Percentiles rank a stretch among this genome's conserved stretches.
Evolutionary conservation across 257 asterid genomes (phyloP).

Genomic region (Solanum bukasovii): DNA sequence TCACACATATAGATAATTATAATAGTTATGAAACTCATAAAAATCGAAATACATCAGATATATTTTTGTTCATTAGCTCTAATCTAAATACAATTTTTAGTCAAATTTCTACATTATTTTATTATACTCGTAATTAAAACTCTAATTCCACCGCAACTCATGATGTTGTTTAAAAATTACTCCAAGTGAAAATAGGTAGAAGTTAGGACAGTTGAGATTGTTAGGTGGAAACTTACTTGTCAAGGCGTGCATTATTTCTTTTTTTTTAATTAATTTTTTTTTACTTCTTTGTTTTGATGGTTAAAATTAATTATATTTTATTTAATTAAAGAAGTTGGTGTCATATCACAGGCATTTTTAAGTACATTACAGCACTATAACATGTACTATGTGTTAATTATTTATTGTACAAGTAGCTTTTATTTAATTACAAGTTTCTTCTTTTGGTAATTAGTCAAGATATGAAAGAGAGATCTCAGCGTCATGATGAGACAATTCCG

Average conservation of each 20-base stretch:
- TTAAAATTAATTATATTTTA: neutral
- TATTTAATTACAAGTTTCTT: neutral
- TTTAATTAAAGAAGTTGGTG: neutral
- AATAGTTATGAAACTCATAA: neutral
- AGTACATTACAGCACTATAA: neutral
- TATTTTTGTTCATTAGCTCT: neutral
- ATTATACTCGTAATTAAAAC: too few species aligned
- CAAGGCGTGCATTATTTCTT: neutral
- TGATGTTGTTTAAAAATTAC: neutral
- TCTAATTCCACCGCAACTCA: neutral
- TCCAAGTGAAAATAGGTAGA: neutral
- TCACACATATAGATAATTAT: too few species aligned
- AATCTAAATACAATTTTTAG: too few species aligned
- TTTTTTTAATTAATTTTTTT: neutral
- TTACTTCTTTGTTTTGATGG: neutral
- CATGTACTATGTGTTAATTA: neutral
- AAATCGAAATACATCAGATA: too few species aligned
- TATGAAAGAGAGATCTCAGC: neutral
- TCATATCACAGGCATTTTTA: neutral
- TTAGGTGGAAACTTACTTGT: neutral
- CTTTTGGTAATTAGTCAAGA: neutral
- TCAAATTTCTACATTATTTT: neutral
- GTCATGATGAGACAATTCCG: neutral
- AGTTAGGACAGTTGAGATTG: neutral
- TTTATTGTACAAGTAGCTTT: neutral